Base-by-base conservation (phyloP, 2,329 filamentous ascomycete species). In the Daldinia sp. region DNA sequence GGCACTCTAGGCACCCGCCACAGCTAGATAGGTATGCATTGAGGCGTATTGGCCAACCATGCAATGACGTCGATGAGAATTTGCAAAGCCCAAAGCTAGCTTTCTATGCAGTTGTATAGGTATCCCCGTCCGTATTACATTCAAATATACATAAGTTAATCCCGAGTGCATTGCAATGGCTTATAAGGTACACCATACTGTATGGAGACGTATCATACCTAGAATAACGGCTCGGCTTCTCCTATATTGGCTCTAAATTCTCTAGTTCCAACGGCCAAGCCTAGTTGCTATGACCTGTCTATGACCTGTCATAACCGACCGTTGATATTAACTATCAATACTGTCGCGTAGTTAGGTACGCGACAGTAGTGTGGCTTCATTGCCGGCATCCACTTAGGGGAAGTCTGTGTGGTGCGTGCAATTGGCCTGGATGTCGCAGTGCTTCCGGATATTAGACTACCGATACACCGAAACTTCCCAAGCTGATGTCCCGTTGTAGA, bases 181-280 rank as follows among this genome's bases (percentile, higher is more conserved):
- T 2, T 2, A 23, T 2, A 2, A 23, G 1, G 20, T 35, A 10
- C 33, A 35, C 33, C 33, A 35, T 35, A 35, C 33, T 35, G 10
- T 10, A 35, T 6, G 5, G 10, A 6, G 10, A 33, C 30, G 30
- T 33, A 33, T 6, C 30, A 33, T 1, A 35, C 10, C 10, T 35
- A 1, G 10, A 39, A 39, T 13, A 39, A 39, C 5, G n/a, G 13
- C 2, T 33, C 13, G n/a, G 5, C 12, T 30, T 50, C 15, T 15
- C 4, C 3, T 33, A 9, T 33, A 18, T 33, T 7, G 51, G n/a
- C n/a, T 23, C 18, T 26, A 54, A 39, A 1, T 15, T 6, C 26
- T 5, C 23, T 54, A 39, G 51, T 15, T 35, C 51, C 12, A 54
- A 37, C 51, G 51, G 51, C 30, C 51, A 30, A 30, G 10, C 35